Base-by-base conservation (phyloP, 352 stramenopile genomes). In the Aphanomyces invadans region DNA sequence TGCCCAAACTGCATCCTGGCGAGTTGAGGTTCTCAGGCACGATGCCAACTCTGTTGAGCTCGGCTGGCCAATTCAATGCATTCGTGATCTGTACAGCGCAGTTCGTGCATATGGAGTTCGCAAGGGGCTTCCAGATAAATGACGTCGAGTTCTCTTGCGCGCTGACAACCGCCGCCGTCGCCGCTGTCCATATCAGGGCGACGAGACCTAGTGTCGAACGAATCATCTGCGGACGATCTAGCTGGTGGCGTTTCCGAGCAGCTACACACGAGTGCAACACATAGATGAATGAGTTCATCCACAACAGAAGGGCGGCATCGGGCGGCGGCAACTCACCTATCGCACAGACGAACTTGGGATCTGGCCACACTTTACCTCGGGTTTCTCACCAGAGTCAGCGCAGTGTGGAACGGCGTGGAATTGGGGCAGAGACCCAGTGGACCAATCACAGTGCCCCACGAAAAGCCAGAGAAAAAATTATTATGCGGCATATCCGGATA, bases 61-160 rank as follows among this genome's bases (percentile, higher is more conserved):
- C 4, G 32, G 17, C 25, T 1, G 31, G 12, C 60, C 60, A 67
- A 39, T 39, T 51, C 12, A 31, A 12, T 17, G 36, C 17, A 17
- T 26, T 57, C 25, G 42, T 26, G 12, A 67, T 32, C 46, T 67
- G 42, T 31, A 67, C 60, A n/a, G 39, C 7, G 44, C 60, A 67
- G 33, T 67, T 67, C 23, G 57, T 31, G 38, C 60, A 67, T 28
- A 29, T 67, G 7, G 25, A 45, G n/a, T 31, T 57, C 19, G 21
- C 4, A 17, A 32, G n/a, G 2, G 60, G 60, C 9, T 23, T 57
- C 60, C 60, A 67, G 31, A 52, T 17, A 52, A 33, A 67, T 29
- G 49, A 33, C 25, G 49, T 4, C 12, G 21, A 19, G 19, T n/a
- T 52, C 9, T 52, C 44, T 52, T 52, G 44, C 10, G 44, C 49